phyloP scores from a whole-genome alignment of 2,329 filamentous ascomycete species.

The Ceratocystis smalleyi region DNA sequence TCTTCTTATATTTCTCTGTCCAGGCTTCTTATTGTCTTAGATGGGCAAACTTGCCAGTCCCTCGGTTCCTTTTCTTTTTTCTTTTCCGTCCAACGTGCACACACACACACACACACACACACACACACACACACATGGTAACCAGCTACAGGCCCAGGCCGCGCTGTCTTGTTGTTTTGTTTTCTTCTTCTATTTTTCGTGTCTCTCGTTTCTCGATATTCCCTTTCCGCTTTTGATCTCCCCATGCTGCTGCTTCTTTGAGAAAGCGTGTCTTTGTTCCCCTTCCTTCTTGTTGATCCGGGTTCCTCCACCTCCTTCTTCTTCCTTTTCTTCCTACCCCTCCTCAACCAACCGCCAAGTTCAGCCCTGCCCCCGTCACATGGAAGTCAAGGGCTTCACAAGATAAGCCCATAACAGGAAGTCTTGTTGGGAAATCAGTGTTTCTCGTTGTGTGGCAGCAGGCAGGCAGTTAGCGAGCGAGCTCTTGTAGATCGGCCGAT shows the following conservation, averaged over 20 bases:
- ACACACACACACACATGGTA: no score
- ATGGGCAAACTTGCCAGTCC: conserved; percentile 1
- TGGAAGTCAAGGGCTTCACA: not conserved
- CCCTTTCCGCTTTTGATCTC: not conserved
- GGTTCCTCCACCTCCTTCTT: not conserved
- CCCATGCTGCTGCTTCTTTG: not conserved
- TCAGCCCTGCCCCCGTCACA: not conserved
- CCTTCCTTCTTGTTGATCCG: not conserved
- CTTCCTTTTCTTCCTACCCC: not conserved
- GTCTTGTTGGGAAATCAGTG: not conserved
- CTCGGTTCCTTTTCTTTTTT: not conserved
- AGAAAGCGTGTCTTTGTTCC: not conserved
- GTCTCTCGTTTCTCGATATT: not conserved
- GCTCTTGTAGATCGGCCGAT: not conserved
- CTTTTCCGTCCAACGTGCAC: not conserved
- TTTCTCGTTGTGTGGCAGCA: not conserved
- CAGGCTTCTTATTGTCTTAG: not conserved
- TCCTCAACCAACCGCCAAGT: not conserved
- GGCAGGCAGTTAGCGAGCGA: not conserved
- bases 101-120: no score
- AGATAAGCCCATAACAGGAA: not conserved
- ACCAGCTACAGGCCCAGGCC: not conserved
- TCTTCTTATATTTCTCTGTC: not conserved
- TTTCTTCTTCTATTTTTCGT: not conserved
- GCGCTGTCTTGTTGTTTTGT: not conserved